Evolutionary conservation across 1,284 basidiomycete species (phyloP).

Genomic region (Microbotryum intermedium): DNA sequence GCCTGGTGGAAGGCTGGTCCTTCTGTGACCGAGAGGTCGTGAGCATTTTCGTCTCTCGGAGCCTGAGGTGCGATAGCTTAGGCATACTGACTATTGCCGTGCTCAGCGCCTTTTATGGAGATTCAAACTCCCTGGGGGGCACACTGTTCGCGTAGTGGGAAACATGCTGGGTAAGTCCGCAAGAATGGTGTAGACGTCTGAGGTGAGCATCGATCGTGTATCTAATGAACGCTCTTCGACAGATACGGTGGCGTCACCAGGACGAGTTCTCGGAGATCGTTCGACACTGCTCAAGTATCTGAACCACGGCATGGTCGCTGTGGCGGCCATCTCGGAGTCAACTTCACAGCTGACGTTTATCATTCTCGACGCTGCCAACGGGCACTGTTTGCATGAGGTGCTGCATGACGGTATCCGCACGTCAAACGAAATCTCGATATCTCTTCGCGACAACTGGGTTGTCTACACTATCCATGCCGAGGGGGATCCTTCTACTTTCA

Average conservation of each 20-base stretch:
- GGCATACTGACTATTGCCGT: too few species aligned
- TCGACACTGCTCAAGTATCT: slow-evolving; percentile 90
- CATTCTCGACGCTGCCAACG: slow-evolving; percentile 68
- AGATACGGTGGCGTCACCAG: slow-evolving; percentile 56
- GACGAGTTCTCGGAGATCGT: slow-evolving; percentile 77
- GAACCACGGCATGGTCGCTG: slow-evolving; percentile 66
- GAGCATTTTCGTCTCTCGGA: too few species aligned
- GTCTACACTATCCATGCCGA: slow-evolving; percentile 58
- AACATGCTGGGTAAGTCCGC: too few species aligned
- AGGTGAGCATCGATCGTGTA: too few species aligned
- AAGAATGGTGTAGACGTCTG: too few species aligned
- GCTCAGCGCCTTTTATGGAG: too few species aligned
- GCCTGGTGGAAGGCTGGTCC: too few species aligned
- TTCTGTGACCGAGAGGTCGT: too few species aligned
- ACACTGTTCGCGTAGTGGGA: too few species aligned
- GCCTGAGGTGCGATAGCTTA: too few species aligned
- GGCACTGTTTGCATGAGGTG: slow-evolving; percentile 35
- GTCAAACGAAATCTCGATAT: neutral
- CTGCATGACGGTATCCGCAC: too few species aligned
- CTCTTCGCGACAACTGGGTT: slow-evolving; percentile 72
- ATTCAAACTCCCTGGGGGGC: too few species aligned
- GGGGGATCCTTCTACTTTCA: slow-evolving; percentile 7
- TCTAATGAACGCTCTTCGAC: slow-evolving; percentile 2
- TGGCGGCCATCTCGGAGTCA: slow-evolving; percentile 49
- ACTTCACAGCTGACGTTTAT: slow-evolving; percentile 50